Conservation (phyloP, 108 stramenopile species). For the Nitzschia putrida region DNA sequence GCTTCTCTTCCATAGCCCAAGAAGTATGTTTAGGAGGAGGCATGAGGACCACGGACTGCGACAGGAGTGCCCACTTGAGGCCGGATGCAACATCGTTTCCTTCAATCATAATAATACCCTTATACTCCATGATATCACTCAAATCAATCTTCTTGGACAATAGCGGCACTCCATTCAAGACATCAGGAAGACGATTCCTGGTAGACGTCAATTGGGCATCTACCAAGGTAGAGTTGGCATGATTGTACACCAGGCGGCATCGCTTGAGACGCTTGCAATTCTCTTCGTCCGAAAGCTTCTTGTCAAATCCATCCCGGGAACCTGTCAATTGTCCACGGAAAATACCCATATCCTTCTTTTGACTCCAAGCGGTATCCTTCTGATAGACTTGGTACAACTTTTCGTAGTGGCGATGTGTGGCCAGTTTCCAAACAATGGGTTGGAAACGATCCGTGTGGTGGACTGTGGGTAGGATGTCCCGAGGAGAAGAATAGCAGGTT, state of each 20-base stretch:
- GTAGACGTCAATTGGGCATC: constrained; percentile 67
- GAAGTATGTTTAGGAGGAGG: constrained; percentile 63
- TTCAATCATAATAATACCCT: constrained; percentile 68
- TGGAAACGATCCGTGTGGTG: constrained; percentile 37
- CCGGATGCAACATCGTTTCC: constrained; percentile 85
- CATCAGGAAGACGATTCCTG: constrained; percentile 45
- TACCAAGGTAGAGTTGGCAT: constrained; percentile 57
- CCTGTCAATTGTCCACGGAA: constrained; percentile 77
- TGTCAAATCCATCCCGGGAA: constrained; percentile 50
- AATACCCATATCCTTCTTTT: constrained; percentile 68
- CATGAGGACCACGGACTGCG: constrained; percentile 75
- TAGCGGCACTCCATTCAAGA: constrained; percentile 48
- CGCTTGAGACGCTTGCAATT: constrained; percentile 52
- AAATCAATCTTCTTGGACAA: constrained; percentile 31
- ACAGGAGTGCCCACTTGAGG: constrained; percentile 68
- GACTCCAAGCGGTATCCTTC: constrained; percentile 68
- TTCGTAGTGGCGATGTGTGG: constrained; percentile 48
- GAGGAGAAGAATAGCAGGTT: constrained; percentile 18
- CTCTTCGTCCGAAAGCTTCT: constrained; percentile 36
- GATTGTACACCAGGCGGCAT: constrained; percentile 66
- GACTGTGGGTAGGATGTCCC: constrained; percentile 18
- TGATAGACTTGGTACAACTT: constrained; percentile 41
- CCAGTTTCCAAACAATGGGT: constrained; percentile 66
- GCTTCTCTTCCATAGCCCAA: constrained; percentile 75
- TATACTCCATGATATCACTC: constrained; percentile 40